Base-by-base conservation (phyloP, 371 early-diverging fungal genomes). In the Umbelopsis sp. region DNA sequence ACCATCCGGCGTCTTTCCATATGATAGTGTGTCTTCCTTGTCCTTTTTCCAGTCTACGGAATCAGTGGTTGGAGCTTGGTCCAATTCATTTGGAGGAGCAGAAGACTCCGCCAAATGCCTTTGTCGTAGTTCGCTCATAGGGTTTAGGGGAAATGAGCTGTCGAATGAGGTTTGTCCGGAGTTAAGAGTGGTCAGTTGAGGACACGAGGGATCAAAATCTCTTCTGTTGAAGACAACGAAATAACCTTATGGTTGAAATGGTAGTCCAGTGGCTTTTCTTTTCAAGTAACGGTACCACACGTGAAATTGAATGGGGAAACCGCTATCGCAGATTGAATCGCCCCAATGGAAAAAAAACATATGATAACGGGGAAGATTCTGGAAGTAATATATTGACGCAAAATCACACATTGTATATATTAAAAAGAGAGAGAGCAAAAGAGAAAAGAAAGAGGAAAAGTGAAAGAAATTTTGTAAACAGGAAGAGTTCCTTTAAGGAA, bases 1-100 rank as follows among this genome's bases (percentile, higher is more conserved):
- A 63, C 84, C 86, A 66, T 83, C 82, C 57, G 86, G 85, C 0
- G 88, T 87, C 65, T 85, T 85, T 69, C 88, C 88, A 70, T 84
- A 86, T 25, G 88, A 81, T 10, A 57, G 57, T 18, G 57, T 57
- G 32, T 57, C 57, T n/a, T 57, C 57, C 35, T 57, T 57, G 6
- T 57, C 57, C 35, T 57, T 57, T n/a, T 57, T 57, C 57, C 57
- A 57, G 57, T 57, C 57, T 18, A 29, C 35, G n/a, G 29, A 32
- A 29, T 57, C 57, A 18, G 29, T 32, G 4, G 7, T n/a, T 3
- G 9, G 4, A 57, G 18, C 35, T 6, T 3, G 12, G 41, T 41
- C 41, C 12, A 41, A 7, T 41, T 7, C 41, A 18, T 11, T 29
- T 35, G 10, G 12, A 18, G 35, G 1, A 7, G 12, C 57, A 11